Conservation (phyloP, 345 rosid species). For the Salix koriyanagi region DNA sequence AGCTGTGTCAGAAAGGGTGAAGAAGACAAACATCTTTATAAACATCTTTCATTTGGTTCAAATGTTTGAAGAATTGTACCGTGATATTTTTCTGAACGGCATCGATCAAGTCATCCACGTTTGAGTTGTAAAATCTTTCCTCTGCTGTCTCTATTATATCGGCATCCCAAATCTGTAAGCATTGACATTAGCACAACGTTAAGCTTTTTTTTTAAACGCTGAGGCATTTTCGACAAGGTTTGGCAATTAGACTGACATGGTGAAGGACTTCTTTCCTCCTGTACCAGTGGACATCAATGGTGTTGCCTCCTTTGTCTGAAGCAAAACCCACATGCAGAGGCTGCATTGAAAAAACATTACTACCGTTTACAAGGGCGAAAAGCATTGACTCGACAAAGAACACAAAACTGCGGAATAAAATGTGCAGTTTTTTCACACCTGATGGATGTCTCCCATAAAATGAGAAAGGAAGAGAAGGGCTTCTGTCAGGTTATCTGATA, state of each 20-base stretch:
- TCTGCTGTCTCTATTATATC: constrained; percentile 68
- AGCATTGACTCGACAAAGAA: neutral
- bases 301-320: constrained; percentile 75
- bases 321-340: constrained; percentile 79
- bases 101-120: constrained; percentile 47
- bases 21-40: neutral
- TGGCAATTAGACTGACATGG: constrained; percentile 46
- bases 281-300: constrained; percentile 83
- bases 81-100: constrained; percentile 66
- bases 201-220: too few relatives aligned
- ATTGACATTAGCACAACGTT: neutral
- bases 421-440: constrained; percentile 32
- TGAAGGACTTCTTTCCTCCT: constrained; percentile 71
- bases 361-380: neutral
- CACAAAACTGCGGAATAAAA: neutral
- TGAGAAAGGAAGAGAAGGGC: constrained; percentile 87
- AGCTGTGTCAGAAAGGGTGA: neutral
- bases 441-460: constrained; percentile 89
- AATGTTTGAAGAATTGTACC: constrained; percentile 29
- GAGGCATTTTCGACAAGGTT: neutral
- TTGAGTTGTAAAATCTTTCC: constrained; percentile 43
- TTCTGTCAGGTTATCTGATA: constrained; percentile 79
- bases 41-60: neutral
- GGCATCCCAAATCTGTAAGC: constrained; percentile 69
- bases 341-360: constrained; percentile 28